A percentile compares a stretch with the other conserved stretches of the same genome.
Evolutionary conservation across 176 grass and related monocot species (phyloP).

Genomic region (Alopecurus myosuroides): DNA sequence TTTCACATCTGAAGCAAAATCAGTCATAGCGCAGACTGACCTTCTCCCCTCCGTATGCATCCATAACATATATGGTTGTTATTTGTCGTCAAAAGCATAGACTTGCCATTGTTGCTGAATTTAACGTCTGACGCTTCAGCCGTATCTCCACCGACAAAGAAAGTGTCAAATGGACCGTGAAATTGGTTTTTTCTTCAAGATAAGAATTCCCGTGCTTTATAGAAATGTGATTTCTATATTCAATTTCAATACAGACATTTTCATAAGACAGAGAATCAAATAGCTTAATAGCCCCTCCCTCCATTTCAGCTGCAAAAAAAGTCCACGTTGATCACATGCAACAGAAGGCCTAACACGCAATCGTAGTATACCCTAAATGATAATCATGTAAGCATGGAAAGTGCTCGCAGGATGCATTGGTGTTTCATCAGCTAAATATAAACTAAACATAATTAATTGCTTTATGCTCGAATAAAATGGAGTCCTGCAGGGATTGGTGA

Average conservation of each 20-base stretch:
- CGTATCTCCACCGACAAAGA: conserved; percentile 91
- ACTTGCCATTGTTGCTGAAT: conserved; percentile 96
- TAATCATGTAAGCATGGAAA: conserved; percentile 35
- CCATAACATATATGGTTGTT: conserved; percentile 97
- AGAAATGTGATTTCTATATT: conserved; percentile 2
- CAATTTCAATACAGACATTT: conserved; percentile 46
- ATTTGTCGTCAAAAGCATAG: conserved; percentile 95
- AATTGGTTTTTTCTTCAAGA: conserved; percentile 14
- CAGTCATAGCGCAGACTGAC: conserved; percentile 14
- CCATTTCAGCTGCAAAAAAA: conserved; percentile 96
- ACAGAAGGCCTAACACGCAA: conserved; percentile 90
- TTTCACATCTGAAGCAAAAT: neutral
- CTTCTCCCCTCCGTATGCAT: conserved; percentile 97
- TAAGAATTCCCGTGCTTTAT: neutral
- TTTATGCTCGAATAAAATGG: neutral
- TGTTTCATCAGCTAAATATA: conserved; percentile 22
- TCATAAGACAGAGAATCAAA: conserved; percentile 97
- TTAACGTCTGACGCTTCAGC: conserved; percentile 95
- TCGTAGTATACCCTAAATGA: conserved; percentile 69
- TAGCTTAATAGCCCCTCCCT: conserved; percentile 94
- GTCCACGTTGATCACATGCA: conserved; percentile 97
- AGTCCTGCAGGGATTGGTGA: conserved; percentile 4
- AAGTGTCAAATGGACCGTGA: conserved; percentile 96
- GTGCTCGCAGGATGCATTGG: conserved; percentile 15
- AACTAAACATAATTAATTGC: neutral